phyloP scores from a whole-genome alignment of 129 eudicot genomes.

The Tanacetum coccineum region DNA sequence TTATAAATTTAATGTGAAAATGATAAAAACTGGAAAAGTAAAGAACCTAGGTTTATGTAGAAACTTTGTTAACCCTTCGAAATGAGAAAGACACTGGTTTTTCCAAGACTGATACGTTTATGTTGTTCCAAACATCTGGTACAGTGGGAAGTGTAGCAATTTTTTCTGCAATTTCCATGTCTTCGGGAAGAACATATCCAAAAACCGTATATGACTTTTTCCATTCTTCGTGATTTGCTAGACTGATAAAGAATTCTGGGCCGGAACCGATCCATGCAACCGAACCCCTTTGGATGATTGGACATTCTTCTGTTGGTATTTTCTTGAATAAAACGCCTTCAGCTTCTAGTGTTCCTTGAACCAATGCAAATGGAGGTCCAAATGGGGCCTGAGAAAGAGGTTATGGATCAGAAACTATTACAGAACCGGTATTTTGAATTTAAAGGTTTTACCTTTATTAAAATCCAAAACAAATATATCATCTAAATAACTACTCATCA shows the following conservation, averaged over 20 bases:
- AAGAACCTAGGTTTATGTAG: constrained; percentile 19
- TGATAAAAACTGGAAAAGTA: constrained; percentile 7
- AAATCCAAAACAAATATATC: not conserved
- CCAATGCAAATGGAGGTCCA: constrained; percentile 87
- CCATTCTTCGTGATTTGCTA: constrained; percentile 94
- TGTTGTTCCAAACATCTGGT: constrained; percentile 69
- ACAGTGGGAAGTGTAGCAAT: constrained; percentile 63
- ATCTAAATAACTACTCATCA: not conserved
- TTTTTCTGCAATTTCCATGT: constrained; percentile 78
- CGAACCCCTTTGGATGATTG: constrained; percentile 66
- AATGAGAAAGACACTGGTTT: constrained; percentile 56
- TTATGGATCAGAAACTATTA: not conserved
- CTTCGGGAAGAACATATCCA: constrained; percentile 78
- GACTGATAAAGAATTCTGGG: constrained; percentile 91
- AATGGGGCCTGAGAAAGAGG: constrained; percentile 55
- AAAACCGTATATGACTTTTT: constrained; percentile 68
- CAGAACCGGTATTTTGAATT: not conserved
- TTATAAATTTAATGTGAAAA: constrained; percentile 9
- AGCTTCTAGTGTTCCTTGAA: constrained; percentile 87
- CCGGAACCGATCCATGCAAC: constrained; percentile 98
- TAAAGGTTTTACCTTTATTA: not conserved
- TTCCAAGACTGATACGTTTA: constrained; percentile 73
- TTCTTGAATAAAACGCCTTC: constrained; percentile 46
- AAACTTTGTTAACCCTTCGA: constrained; percentile 41
- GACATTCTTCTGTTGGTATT: constrained; percentile 59